phyloP scores from a whole-genome alignment of 768 basidiomycete genomes.

The Gloeopeniophorella convolvens region DNA sequence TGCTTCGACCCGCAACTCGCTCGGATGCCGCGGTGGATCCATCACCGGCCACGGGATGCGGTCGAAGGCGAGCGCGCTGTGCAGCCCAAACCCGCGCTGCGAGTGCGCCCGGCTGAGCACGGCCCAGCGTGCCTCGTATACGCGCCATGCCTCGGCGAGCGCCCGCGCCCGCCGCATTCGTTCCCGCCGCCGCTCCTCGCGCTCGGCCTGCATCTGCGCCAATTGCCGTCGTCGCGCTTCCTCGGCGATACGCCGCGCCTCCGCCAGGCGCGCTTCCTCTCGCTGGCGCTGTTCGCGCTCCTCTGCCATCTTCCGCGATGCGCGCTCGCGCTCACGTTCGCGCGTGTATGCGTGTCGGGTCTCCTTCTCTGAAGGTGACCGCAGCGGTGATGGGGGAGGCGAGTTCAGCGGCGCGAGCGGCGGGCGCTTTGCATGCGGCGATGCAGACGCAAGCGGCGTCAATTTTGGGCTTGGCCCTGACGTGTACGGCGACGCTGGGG shows the following conservation, averaged over 20 bases:
- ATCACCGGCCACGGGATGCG: slow-evolving; percentile 69
- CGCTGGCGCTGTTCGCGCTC: slow-evolving; percentile 3
- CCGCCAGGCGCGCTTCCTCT: slow-evolving; percentile 8
- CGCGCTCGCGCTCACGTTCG: background rate
- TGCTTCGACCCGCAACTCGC: slow-evolving; percentile 44
- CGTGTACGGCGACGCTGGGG: background rate
- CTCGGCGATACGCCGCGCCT: slow-evolving; percentile 18
- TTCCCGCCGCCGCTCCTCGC: slow-evolving; percentile 42
- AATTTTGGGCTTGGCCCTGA: too few species aligned
- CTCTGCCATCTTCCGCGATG: slow-evolving; percentile 3
- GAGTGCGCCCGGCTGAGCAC: slow-evolving; percentile 61
- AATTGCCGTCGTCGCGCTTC: slow-evolving; percentile 41
- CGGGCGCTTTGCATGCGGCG: background rate
- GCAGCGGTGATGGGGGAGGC: background rate
- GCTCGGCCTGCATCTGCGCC: slow-evolving; percentile 41
- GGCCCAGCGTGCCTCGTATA: slow-evolving; percentile 37
- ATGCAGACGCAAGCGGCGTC: too few species aligned
- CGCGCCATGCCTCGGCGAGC: slow-evolving; percentile 29
- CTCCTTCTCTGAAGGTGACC: background rate
- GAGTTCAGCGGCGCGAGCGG: background rate
- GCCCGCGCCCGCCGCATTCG: slow-evolving; percentile 33
- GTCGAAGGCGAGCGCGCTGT: slow-evolving; percentile 42
- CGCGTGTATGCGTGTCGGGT: background rate
- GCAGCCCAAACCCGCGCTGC: slow-evolving; percentile 47
- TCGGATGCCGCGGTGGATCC: slow-evolving; percentile 33